phyloP scores from a whole-genome alignment of 352 stramenopile species.

The Phytophthora hibernalis region DNA sequence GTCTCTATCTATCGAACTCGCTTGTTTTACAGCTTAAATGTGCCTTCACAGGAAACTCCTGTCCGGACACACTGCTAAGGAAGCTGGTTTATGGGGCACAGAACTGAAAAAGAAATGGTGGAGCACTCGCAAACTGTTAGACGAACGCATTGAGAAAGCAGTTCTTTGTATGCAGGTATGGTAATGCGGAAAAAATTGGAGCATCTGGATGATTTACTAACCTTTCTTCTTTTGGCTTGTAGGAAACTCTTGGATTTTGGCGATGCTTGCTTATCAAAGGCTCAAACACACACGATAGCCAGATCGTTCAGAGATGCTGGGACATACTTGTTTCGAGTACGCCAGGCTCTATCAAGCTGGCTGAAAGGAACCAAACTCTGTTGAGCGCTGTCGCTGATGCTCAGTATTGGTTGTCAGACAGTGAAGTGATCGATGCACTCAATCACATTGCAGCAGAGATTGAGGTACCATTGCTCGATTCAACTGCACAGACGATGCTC shows the following conservation, averaged over 20 bases:
- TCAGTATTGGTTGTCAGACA: slow-evolving; percentile 44
- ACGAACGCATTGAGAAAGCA: slow-evolving; percentile 50
- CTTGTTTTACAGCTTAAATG: neutral
- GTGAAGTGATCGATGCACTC: slow-evolving; percentile 51
- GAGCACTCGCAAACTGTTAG: slow-evolving; percentile 63
- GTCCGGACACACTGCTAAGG: slow-evolving; percentile 63
- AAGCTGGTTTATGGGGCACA: slow-evolving; percentile 55
- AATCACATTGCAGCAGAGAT: slow-evolving; percentile 47
- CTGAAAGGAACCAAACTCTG: slow-evolving; percentile 34
- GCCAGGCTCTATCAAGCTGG: slow-evolving; percentile 12
- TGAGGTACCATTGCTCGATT: slow-evolving; percentile 24
- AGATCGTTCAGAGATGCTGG: slow-evolving; percentile 45
- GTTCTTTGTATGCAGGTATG: slow-evolving; percentile 66
- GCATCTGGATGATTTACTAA: slow-evolving; percentile 3
- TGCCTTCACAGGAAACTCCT: slow-evolving; percentile 52
- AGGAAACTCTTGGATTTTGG: slow-evolving; percentile 67
- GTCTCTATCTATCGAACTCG: neutral
- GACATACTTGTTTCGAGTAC: slow-evolving; percentile 22
- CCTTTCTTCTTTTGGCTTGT: slow-evolving; percentile 15
- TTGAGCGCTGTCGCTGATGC: slow-evolving; percentile 46
- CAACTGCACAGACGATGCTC: slow-evolving; percentile 27
- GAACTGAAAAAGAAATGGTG: slow-evolving; percentile 85
- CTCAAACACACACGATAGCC: slow-evolving; percentile 2
- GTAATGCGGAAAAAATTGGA: neutral
- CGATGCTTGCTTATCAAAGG: slow-evolving; percentile 54